Base-by-base conservation (phyloP, 495 filamentous ascomycete species). In the Penicillium taxi region DNA sequence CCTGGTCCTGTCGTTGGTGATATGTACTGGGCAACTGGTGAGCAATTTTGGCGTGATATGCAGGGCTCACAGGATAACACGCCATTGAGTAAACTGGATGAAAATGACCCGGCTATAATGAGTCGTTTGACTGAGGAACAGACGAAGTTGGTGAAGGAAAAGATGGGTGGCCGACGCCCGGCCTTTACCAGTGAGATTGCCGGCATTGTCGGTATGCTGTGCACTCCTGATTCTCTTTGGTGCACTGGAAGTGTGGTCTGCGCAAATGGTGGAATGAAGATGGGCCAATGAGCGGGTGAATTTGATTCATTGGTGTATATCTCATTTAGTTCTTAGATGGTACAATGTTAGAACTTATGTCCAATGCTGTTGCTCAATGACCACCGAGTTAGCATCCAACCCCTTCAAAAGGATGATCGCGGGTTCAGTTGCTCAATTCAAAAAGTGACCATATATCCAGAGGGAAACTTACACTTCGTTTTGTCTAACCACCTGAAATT, bases 1-100 rank as follows among this genome's bases (percentile, higher is more conserved):
- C 89, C 88, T 0, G 88, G 89, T 0, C 87, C 88, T 0, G 86
- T 91, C 0, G 73, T 78, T 32, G 87, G 84, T 5, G 85, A 89
- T 38, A 91, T 83, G 81, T 81, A 77, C 33, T 59, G 61, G n/a
- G 49, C 48, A 11, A 72, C 72, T 0, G 63, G 67, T n/a, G 62
- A 66, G 37, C 63, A 57, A 12, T 81, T 82, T 48, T 67, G 69
- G 61, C 44, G 56, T 13, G 61, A 67, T 37, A 75, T 78, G 40
- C 70, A 71, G 43, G 66, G 71, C 9, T 83, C 69, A 52, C 77
- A 81, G 45, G 72, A 81, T 64, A 74, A 72, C 41, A 78, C 86
- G 37, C 88, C 88, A 17, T 52, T 84, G 47, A 67, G 64, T 39
- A 70, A 63, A 46, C 35, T 70, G 45, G 50, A 63, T 11, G 48